Base-by-base conservation (phyloP, 805 yeast species). In the Saccharomycodes ludwigii region DNA sequence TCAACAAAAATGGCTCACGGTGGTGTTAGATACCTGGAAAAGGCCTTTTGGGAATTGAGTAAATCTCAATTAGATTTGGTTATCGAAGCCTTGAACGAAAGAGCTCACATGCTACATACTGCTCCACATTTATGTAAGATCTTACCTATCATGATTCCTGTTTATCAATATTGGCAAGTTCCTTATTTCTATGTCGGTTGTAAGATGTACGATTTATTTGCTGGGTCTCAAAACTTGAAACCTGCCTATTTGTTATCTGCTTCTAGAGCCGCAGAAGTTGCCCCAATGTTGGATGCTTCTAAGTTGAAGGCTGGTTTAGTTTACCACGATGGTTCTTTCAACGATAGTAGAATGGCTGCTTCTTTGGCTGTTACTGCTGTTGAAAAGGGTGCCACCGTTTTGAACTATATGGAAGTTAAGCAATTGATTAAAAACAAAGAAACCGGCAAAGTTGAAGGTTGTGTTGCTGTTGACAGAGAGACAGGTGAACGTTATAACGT, bases 1-100 rank as follows among this genome's bases (percentile, higher is more conserved):
- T 81, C 94, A 11, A 86, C 97, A 30, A 86, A 86, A 61, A 81
- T 86, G 76, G 95, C 94, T 27, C 97, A 86, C 53, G 97, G 97
- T 43, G 97, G 97, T 54, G 95, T 86, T 26, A 68, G 97, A 48
- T 86, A 86, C 57, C 68, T 86, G 49, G 97, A 86, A 56, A 86
- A 86, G 63, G 96, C 96, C 24, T 73, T 86, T 47, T 84, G 84
- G 71, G 85, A 84, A 61, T 67, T 86, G 32, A 85, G 93, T 36
- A 84, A 82, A 57, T 88, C 76, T 38, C 97, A 86, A 63, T 66
- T 80, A 56, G 82, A 80, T 58, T 66, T 84, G 47, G 95, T 84
- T 40, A 77, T 81, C 45, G 95, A 84, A 58, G 94, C 94, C 5
- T 64, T 84, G 39, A 76, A 78, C 48, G 95, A 84, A 60, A 73